Base-by-base conservation (phyloP, 2,329 filamentous ascomycete species). In the Incumbomyces delicatus region DNA sequence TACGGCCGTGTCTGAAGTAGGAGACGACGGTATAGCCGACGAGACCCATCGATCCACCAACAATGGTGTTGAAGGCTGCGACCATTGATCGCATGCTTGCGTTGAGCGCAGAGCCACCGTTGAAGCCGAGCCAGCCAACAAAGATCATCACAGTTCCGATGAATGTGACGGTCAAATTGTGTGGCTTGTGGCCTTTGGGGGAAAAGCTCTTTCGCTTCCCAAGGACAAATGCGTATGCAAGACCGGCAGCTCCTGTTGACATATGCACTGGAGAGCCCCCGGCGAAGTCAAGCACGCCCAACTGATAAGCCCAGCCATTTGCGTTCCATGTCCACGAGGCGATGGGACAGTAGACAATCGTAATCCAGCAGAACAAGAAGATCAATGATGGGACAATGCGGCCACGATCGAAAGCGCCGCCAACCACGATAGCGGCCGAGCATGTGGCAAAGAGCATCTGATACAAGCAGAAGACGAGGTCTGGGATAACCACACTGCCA, bases 1-100 rank as follows among this genome's bases (percentile, higher is more conserved):
- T 94, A 59, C 80, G 77, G 69, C 94, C 87, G 41, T 95, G 75
- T 48, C 87, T 78, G 67, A 94, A 94, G 63, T 95, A 77, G 88
- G 48, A 95, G 74, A 17, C 94, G 70, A 63, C 86, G 92, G 88
- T 40, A 70, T 57, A 20, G 87, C 94, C 31, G 85, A 95, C 81
- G 40, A 87, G 87, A 47, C 87, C 88, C 7, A 88, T 78, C 50
- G 83, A 87, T 31, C 87, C 88, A 18, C 87, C 82, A 27, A 94
- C 70, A 63, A 94, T 92, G 45, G 88, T 94, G 36, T 90, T 85
- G 1, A 90, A 74, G 10, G 84, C 85, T 37, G 88, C 88, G 81
- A 94, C 87, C 57, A 94, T 76, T 37, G 86, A 86, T 41, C 88
- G 82, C 60, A 94, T 66, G 64, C 92, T 94, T 43, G 87, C 87